Evolutionary conservation across 352 stramenopile genomes (phyloP), one percentile per base, ranked within the genome.

Genomic region (Pythium oligandrum): DNA sequence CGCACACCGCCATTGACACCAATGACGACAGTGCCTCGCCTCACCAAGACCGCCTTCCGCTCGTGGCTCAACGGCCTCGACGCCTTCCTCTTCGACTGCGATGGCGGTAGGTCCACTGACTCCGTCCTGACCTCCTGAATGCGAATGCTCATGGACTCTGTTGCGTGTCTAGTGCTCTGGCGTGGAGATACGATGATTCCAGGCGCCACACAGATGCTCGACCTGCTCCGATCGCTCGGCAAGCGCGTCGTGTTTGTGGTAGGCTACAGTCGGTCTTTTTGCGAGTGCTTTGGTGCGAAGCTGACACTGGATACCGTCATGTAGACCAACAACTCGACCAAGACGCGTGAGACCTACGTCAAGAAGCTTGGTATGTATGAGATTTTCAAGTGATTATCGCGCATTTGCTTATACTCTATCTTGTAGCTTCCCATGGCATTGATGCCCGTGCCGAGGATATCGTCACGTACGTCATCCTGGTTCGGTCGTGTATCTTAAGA

Each of bases 171-270:
- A 63, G 55, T 61, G 17, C 30, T 59, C 39, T 67, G 60, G 60
- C 53, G 80, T 33, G 83, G 83, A 43, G 70, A 84, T 47, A 61
- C 79, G 34, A 56, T 71, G 32, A 91, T 93, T 45, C 33, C 68
- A 17, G 83, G 83, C 37, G 71, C 83, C n/a, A 83, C 71, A 40
- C 73, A 79, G 38, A 75, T 81, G 53, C 73, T 93, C 36, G 64
- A 35, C 40, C 71, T 89, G 4, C 63, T 93, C 57, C 83, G 73
- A 39, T 81, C 68, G 51, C 78, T 90, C 32, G 73, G 76, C 68
- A 93, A 93, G 71, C 76, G 77, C 47, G 80, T 93, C 35, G 67
- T 93, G 44, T 93, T 93, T 66, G 83, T 93, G 71, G 80, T 91
- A 40, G 46, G 60, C 39, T 12, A 0, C 8, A 1, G 44, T 54